Conservation (phyloP, 176 grass and related monocot species). For the Aegilops longissima region DNA sequence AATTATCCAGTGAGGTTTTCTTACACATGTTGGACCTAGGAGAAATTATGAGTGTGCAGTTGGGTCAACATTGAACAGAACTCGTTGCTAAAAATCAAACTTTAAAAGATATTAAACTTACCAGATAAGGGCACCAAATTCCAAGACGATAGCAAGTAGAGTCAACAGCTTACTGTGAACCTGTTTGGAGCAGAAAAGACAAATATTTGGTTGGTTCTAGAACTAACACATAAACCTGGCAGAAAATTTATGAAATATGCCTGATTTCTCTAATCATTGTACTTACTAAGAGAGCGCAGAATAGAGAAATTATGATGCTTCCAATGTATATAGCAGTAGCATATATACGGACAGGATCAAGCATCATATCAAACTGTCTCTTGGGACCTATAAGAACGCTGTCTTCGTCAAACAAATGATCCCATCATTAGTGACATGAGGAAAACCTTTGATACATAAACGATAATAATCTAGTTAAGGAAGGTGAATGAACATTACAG, state of each 20-base stretch:
- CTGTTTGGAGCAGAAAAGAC: constrained; percentile 39
- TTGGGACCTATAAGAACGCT: constrained; percentile 98
- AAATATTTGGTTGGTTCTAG: neutral
- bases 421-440: constrained; percentile 45
- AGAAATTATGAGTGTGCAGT: neutral
- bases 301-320: constrained; percentile 88
- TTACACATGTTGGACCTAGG: neutral
- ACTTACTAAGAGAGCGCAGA: constrained; percentile 92
- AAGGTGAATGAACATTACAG: constrained; percentile 4
- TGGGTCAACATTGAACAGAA: neutral
- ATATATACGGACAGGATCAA: constrained; percentile 98
- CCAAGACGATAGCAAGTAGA: constrained; percentile 82
- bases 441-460: neutral
- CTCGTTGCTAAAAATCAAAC: constrained; percentile 4
- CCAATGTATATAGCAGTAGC: constrained; percentile 90
- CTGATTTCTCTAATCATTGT: constrained; percentile 2
- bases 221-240: neutral
- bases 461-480: neutral
- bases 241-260: constrained; percentile 25
- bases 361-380: constrained; percentile 96
- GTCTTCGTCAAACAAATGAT: constrained; percentile 80
- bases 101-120: constrained; percentile 37
- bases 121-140: constrained; percentile 97
- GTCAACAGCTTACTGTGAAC: constrained; percentile 90
- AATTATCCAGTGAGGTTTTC: neutral